Evolutionary conservation across 352 stramenopile species (phyloP).

Genomic region (Phytophthora europaea): DNA sequence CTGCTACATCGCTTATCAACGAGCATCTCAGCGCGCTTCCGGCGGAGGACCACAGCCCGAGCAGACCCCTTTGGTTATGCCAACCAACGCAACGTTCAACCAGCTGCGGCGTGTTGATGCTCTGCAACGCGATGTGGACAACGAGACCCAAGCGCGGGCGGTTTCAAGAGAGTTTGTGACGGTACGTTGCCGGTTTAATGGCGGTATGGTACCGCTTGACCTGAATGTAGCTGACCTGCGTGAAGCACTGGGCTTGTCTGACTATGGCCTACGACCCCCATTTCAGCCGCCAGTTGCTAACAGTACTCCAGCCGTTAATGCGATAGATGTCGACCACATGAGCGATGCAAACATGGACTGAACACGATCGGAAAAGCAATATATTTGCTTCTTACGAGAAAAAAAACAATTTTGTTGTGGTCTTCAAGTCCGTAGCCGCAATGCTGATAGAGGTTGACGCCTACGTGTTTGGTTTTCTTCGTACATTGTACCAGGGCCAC

Average conservation of each 20-base stretch:
- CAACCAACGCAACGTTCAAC: background rate
- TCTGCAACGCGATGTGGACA: background rate
- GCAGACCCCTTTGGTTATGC: background rate
- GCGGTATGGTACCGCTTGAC: background rate
- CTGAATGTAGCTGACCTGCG: background rate
- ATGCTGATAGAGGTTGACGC: too few relatives aligned
- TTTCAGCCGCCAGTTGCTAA: background rate
- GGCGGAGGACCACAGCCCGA: conserved; percentile 2
- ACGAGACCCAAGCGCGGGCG: background rate
- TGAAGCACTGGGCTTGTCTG: background rate
- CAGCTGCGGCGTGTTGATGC: background rate
- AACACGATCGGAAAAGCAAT: background rate
- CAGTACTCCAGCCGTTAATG: background rate
- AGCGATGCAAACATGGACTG: background rate
- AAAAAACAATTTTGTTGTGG: too few relatives aligned
- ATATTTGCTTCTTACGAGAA: too few relatives aligned
- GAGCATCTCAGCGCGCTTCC: background rate
- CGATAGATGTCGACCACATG: background rate
- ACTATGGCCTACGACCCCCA: background rate
- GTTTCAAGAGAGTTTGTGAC: background rate
- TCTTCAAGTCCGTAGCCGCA: too few relatives aligned
- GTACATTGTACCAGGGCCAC: too few relatives aligned
- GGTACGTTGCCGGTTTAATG: background rate
- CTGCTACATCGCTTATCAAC: background rate
- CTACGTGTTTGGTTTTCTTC: too few relatives aligned